Evolutionary conservation across 257 asterid species (phyloP).

Genomic region (Solanum peruvianum): DNA sequence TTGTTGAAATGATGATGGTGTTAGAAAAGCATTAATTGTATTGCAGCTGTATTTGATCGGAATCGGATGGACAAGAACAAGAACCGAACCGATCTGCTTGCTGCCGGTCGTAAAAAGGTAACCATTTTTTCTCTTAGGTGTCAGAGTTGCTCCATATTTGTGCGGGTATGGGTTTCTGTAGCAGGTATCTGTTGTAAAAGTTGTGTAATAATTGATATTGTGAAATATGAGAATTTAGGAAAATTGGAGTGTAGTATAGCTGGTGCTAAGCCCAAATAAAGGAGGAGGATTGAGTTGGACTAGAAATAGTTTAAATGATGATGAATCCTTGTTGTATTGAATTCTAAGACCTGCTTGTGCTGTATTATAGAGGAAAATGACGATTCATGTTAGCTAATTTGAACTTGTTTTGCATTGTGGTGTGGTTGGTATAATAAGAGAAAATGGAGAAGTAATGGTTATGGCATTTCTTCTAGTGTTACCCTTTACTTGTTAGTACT

Average conservation of each 20-base stretch:
- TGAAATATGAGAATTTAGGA: not conserved
- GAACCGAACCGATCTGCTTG: conserved; percentile 76
- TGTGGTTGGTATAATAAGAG: not conserved
- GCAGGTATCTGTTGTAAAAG: not conserved
- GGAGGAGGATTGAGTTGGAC: not conserved
- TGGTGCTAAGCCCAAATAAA: not conserved
- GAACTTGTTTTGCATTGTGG: not conserved
- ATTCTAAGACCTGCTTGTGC: not conserved
- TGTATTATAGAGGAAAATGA: not conserved
- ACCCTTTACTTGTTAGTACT: not conserved
- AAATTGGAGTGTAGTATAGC: not conserved
- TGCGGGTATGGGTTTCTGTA: not conserved
- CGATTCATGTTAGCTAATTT: not conserved
- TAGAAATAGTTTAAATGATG: not conserved
- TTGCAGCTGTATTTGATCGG: conserved; percentile 20
- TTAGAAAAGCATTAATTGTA: conserved; percentile 9
- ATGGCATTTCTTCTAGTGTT: not conserved
- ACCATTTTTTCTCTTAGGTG: not conserved
- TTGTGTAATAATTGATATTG: not conserved
- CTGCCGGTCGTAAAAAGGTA: conserved; percentile 94
- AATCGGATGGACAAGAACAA: conserved; percentile 73
- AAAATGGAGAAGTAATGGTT: not conserved
- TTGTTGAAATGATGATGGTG: conserved; percentile 20
- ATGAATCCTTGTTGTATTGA: not conserved
- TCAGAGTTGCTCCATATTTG: not conserved